phyloP scores from a whole-genome alignment of 2,329 filamentous ascomycete species.

The Scedosporium aurantiacum region DNA sequence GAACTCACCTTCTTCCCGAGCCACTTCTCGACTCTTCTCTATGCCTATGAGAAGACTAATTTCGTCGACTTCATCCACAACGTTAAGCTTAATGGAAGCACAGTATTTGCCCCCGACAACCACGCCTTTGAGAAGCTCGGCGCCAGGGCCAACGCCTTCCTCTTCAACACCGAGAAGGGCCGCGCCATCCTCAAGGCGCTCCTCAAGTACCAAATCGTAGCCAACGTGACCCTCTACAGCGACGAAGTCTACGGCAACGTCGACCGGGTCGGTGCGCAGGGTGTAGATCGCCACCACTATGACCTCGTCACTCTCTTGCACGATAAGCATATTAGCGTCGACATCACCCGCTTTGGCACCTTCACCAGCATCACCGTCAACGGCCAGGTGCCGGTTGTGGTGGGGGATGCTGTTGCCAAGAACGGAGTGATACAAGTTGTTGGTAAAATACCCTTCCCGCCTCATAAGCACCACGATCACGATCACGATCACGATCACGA shows the following conservation, averaged over 20 bases:
- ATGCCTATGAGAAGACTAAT: conserved; percentile 65
- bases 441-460: conserved; percentile 63
- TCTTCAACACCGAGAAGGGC: conserved; percentile 67
- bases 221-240: conserved; percentile 68
- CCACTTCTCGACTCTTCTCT: conserved; percentile 67
- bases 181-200: conserved; percentile 66
- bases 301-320: conserved; percentile 64
- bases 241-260: conserved; percentile 59
- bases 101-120: conserved; percentile 75
- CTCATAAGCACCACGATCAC: conserved; percentile 35
- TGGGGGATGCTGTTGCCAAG: conserved; percentile 60
- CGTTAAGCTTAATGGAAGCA: conserved; percentile 49
- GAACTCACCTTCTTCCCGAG: conserved; percentile 54
- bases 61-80: conserved; percentile 51
- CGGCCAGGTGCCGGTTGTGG: conserved; percentile 51
- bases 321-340: conserved; percentile 56
- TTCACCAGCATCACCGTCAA: conserved; percentile 67
- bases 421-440: conserved; percentile 80
- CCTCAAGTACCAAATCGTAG: conserved; percentile 67
- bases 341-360: conserved; percentile 57
- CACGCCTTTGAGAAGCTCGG: conserved; percentile 69
- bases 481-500: background rate
- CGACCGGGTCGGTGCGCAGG: conserved; percentile 20
- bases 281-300: conserved; percentile 32
- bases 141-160: conserved; percentile 63